Evolutionary conservation across 2,329 filamentous ascomycete species (phyloP).

Genomic region (Nemania sp.): DNA sequence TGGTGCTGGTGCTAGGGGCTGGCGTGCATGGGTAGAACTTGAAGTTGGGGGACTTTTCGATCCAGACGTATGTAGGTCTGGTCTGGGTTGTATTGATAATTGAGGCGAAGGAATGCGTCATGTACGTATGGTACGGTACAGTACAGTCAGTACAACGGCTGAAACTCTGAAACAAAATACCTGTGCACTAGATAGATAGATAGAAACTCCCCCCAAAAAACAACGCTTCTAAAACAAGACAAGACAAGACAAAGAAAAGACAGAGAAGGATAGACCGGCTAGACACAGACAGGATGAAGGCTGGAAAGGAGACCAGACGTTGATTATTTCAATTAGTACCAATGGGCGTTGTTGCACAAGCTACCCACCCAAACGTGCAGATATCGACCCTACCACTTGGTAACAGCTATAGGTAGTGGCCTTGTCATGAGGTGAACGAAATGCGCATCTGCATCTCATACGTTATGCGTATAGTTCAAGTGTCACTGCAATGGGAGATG

Average conservation of each 20-base stretch:
- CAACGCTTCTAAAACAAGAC: neutral
- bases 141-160: too few species aligned
- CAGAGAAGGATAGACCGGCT: neutral
- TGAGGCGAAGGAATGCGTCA: neutral
- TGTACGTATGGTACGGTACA: neutral
- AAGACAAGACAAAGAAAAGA: constrained; percentile 7
- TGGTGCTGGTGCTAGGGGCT: constrained; percentile 11
- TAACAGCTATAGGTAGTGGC: constrained; percentile 7
- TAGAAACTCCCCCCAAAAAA: neutral
- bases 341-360: neutral
- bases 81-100: neutral
- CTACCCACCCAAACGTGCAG: neutral
- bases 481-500: neutral
- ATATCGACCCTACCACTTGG: constrained; percentile 8
- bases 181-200: neutral
- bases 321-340: constrained; percentile 1
- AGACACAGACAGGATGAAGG: too few species aligned
- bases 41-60: neutral
- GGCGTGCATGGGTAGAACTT: constrained; percentile 21
- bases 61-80: constrained; percentile 5
- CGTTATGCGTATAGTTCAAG: neutral
- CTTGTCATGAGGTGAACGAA: constrained; percentile 15
- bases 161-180: constrained; percentile 6
- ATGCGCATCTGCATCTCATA: constrained; percentile 12
- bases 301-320: neutral